These are phyloP conservation scores for Termitomyces sp. DNA, from an alignment of 768 basidiomycete genomes.

Conservation along the genomic window DNA sequence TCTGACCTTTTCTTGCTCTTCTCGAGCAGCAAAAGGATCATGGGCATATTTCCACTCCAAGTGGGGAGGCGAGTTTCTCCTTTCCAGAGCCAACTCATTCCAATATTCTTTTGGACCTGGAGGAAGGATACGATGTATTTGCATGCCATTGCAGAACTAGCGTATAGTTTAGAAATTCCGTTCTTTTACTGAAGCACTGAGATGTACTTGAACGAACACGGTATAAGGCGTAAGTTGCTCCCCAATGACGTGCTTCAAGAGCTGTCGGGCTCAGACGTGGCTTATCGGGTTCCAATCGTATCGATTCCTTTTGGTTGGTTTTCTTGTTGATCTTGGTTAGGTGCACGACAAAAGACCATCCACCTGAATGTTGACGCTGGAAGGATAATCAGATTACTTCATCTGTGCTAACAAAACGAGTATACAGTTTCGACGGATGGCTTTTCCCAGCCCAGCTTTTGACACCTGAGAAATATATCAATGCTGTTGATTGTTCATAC, in stretches of 20 bases:
- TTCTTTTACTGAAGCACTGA: constrained; percentile 6
- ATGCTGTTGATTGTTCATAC: not conserved
- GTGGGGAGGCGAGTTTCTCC: constrained; percentile 64
- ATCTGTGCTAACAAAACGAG: constrained; percentile 12
- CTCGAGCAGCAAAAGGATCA: constrained; percentile 79
- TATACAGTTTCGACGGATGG: constrained; percentile 74
- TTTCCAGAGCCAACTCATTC: constrained; percentile 69
- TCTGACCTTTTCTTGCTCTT: constrained; percentile 64
- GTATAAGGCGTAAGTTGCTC: constrained; percentile 82
- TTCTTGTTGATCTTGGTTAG: constrained; percentile 70
- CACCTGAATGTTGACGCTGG: constrained; percentile 45
- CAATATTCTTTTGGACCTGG: constrained; percentile 87
- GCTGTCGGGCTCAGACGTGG: constrained; percentile 63
- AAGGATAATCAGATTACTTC: constrained; percentile 7
- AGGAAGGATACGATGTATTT: constrained; percentile 74
- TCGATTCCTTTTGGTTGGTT: constrained; percentile 61
- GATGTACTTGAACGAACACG: constrained; percentile 54
- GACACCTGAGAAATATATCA: constrained; percentile 51
- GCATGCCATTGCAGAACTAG: constrained; percentile 74
- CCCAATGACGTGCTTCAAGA: constrained; percentile 88
- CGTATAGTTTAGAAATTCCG: constrained; percentile 21
- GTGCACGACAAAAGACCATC: constrained; percentile 65
- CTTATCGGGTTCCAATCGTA: constrained; percentile 73
- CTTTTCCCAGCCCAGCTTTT: constrained; percentile 88
- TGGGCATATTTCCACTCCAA: constrained; percentile 84